Percentiles rank a stretch among this genome's conserved stretches.
Conservation (phyloP, 768 basidiomycete species). For the Amanita rimosa region DNA sequence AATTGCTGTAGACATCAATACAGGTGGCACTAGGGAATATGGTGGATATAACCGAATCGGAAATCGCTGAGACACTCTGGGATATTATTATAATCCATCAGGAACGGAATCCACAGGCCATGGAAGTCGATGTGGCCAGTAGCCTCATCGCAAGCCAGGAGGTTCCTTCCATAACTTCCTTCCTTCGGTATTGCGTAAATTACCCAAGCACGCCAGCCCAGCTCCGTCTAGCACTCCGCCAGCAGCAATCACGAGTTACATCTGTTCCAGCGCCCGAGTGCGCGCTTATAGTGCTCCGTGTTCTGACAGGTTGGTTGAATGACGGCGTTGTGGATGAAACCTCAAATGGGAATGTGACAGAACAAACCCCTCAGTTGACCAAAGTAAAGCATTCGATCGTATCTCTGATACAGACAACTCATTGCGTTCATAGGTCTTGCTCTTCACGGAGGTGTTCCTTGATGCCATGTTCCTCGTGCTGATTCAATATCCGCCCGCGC, state of each 20-base stretch:
- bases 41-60: conserved; percentile 53
- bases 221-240: conserved; percentile 41
- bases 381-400: conserved; percentile 21
- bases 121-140: conserved; percentile 22
- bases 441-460: conserved; percentile 53
- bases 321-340: conserved; percentile 17
- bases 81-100: conserved; percentile 21
- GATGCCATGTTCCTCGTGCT: conserved; percentile 65
- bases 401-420: background rate
- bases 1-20: conserved; percentile 29
- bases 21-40: conserved; percentile 41
- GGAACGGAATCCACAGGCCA: conserved; percentile 18
- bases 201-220: conserved; percentile 27
- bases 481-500: conserved; percentile 51
- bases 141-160: background rate
- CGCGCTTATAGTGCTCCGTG: background rate
- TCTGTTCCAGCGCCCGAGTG: background rate
- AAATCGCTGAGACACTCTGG: conserved; percentile 44
- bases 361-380: conserved; percentile 26
- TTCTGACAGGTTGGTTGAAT: conserved; percentile 14
- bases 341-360: conserved; percentile 13
- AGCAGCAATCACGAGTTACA: background rate
- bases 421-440: conserved; percentile 29
- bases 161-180: conserved; percentile 21
- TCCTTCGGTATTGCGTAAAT: conserved; percentile 23